phyloP scores from a whole-genome alignment of 441 rosid genomes.

The Populus hybrid region DNA sequence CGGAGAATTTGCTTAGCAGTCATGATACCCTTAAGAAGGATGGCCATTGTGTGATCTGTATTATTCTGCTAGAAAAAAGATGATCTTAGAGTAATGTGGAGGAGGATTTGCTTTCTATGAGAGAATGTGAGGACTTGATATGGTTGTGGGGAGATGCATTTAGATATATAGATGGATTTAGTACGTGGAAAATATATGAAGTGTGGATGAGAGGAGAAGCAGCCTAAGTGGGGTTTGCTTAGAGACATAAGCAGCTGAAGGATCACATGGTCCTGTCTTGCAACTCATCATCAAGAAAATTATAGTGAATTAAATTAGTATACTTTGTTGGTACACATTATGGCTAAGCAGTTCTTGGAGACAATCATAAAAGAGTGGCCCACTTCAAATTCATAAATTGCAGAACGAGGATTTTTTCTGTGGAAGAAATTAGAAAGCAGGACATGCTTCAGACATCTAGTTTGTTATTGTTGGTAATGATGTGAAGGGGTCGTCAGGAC shows the following conservation, averaged over 20 bases:
- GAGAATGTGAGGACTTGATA: background rate
- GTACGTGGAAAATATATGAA: background rate
- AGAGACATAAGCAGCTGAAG: conserved; percentile 24
- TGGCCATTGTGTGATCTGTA: background rate
- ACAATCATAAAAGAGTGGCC: no score
- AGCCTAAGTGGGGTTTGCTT: conserved; percentile 8
- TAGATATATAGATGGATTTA: background rate
- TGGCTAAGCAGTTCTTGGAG: no score
- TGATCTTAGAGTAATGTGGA: background rate
- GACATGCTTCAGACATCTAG: background rate
- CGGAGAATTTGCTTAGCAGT: conserved; percentile 4
- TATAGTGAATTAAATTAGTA: background rate
- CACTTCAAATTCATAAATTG: no score
- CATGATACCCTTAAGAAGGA: conserved; percentile 1
- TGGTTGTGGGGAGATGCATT: background rate
- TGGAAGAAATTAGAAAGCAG: no score
- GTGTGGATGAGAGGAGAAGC: conserved; percentile 20
- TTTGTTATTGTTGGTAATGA: background rate
- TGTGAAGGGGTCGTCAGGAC: background rate
- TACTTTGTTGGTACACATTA: background rate
- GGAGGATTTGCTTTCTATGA: background rate
- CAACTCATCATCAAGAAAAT: conserved; percentile 10
- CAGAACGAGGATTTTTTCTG: no score
- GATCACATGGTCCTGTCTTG: conserved; percentile 35
- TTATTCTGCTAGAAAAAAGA: no score